Base-by-base conservation (phyloP, 306 rosid genomes). In the Sicyos edulis region DNA sequence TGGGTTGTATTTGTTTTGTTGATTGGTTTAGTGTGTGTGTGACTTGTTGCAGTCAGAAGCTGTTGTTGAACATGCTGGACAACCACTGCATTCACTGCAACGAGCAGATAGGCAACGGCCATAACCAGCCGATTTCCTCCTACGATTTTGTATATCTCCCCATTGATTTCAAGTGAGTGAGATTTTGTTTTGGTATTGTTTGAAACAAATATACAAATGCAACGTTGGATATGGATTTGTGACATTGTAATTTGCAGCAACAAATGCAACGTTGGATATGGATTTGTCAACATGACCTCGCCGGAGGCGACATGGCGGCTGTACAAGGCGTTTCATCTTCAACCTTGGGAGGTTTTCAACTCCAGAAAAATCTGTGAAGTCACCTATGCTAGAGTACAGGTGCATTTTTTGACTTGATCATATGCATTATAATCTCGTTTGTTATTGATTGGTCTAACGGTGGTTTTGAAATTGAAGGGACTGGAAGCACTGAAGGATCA, bases 251-350 rank as follows among this genome's bases (percentile, higher is more conserved):
- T 14, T 5, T 4, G 4, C 82, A 93, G 98, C 79, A 93, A 93
- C 97, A 90, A 88, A 62, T 93, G 98, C 83, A 93, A 93, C 75
- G 97, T 93, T 79, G 98, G 98, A 54, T 93, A 93, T 56, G 98
- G 98, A 26, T 93, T 93, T 61, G 98, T 93, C 79, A 93, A 93
- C 82, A 88, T 93, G 98, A 93, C 98, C 8, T 77, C 92, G 2
- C 96, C 96, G 0, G 85, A 87, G 66, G 98, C 96, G 1, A 85
- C 95, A 2, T 64, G 87, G 75, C 81, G 97, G 77, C 82, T 93
- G 22, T 90, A 93, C 77, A 93, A 90, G 78, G 96, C 98, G 7
- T 93, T 90, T 60, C 97, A 93, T 66, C 90, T 71, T 55, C 97
- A 90, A 63, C 93, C 75, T n/a, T 93, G 98, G 98, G 95, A 93